These are phyloP conservation scores for Phialemoniopsis sp. DNA, from an alignment of 2,329 filamentous ascomycete genomes.

Conservation along the genomic window DNA sequence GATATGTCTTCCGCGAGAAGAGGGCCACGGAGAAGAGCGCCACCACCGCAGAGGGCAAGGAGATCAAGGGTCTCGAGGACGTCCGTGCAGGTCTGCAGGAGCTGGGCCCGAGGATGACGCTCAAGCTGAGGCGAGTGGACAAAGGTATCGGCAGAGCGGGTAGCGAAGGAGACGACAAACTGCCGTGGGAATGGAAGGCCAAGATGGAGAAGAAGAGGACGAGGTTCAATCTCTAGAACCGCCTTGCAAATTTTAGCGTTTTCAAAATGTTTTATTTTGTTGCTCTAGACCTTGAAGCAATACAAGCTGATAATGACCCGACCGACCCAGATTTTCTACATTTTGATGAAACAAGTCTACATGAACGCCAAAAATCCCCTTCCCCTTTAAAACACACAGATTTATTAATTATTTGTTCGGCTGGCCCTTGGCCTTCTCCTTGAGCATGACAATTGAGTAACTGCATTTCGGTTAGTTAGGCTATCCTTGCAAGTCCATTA, in stretches of 20 bases:
- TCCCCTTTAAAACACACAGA: too few relatives aligned
- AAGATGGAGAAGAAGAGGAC: slow-evolving; percentile 93
- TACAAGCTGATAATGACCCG: background rate
- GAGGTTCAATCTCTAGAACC: slow-evolving; percentile 78
- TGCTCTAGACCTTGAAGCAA: background rate
- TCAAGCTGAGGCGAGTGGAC: slow-evolving; percentile 88
- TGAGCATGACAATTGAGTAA: slow-evolving; percentile 43
- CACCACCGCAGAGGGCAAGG: slow-evolving; percentile 74
- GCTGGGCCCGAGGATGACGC: slow-evolving; percentile 66
- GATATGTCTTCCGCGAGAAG: slow-evolving; percentile 92
- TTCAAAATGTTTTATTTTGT: background rate
- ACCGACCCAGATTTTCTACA: too few relatives aligned
- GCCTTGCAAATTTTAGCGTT: slow-evolving; percentile 3
- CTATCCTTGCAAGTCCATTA: slow-evolving; percentile 28
- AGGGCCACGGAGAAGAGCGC: slow-evolving; percentile 82
- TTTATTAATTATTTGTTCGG: slow-evolving; percentile 5
- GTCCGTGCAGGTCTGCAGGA: slow-evolving; percentile 88
- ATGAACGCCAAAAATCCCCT: too few relatives aligned
- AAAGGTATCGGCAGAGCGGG: slow-evolving; percentile 74
- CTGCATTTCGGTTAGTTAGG: slow-evolving; percentile 18
- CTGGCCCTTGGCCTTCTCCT: slow-evolving; percentile 26
- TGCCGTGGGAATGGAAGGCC: slow-evolving; percentile 96
- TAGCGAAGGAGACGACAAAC: slow-evolving; percentile 66
- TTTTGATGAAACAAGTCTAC: too few relatives aligned
- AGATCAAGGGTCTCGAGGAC: slow-evolving; percentile 78